phyloP scores from a whole-genome alignment of 352 stramenopile species.

The Bremia lactucae region DNA sequence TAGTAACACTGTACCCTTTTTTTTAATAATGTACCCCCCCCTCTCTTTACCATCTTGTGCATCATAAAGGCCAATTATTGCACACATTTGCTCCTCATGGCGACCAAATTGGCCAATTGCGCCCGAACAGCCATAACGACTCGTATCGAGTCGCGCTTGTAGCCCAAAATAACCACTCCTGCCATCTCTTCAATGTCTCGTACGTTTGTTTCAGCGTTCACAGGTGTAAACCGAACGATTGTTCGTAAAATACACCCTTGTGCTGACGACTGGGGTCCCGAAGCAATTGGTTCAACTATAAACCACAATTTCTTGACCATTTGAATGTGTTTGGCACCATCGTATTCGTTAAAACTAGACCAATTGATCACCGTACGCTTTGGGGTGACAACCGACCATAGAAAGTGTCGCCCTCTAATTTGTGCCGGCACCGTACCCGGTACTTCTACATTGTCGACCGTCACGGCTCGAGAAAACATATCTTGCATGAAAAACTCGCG shows the following conservation, averaged over 20 bases:
- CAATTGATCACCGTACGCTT: conserved; percentile 17
- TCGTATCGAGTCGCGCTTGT: conserved; percentile 16
- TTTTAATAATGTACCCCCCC: no score
- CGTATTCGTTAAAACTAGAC: conserved; percentile 19
- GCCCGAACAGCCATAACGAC: conserved; percentile 14
- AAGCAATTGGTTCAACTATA: conserved; percentile 10
- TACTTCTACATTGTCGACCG: conserved; percentile 17
- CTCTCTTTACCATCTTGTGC: no score
- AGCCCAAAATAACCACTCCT: conserved; percentile 9
- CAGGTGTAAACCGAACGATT: conserved; percentile 14
- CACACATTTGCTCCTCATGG: not conserved
- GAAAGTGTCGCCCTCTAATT: conserved; percentile 11
- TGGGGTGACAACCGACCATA: conserved; percentile 9
- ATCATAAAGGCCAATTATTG: not conserved
- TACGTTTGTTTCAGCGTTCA: conserved; percentile 8
- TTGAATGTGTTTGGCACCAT: conserved; percentile 11
- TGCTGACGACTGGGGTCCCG: not conserved
- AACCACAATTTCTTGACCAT: conserved; percentile 17
- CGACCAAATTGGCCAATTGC: conserved; percentile 11
- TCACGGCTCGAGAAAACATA: conserved; percentile 8
- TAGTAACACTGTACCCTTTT: no score
- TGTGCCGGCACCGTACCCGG: conserved; percentile 2
- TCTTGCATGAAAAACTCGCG: conserved; percentile 12
- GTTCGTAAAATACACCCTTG: conserved; percentile 16
- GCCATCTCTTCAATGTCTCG: conserved; percentile 14